phyloP scores from a whole-genome alignment of 225 moss, liverwort and hornwort species.

The Bryum argenteum region DNA sequence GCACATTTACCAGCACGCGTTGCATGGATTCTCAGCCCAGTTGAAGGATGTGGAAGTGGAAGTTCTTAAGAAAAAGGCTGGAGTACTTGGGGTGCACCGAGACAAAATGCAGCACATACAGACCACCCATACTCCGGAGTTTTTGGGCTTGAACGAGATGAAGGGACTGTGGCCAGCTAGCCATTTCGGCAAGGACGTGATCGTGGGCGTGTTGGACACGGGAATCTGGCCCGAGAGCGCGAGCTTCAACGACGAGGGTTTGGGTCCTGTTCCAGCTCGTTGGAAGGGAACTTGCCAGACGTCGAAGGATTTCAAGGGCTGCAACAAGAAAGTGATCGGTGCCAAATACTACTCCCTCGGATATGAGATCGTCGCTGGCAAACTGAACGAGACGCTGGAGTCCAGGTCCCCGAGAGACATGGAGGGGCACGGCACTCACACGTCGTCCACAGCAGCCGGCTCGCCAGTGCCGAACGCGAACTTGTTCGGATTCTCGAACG shows the following conservation, averaged over 20 bases:
- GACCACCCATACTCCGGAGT: conserved; percentile 75
- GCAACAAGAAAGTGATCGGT: conserved; percentile 79
- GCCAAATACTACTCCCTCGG: conserved; percentile 62
- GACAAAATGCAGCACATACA: conserved; percentile 60
- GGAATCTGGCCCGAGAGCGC: conserved; percentile 74
- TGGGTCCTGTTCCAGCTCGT: conserved; percentile 56
- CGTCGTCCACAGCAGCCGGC: conserved; percentile 69
- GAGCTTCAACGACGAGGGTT: conserved; percentile 45
- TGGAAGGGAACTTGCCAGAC: conserved; percentile 39
- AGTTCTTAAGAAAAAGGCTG: conserved; percentile 40
- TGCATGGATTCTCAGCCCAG: conserved; percentile 69
- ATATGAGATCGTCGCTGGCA: conserved; percentile 54
- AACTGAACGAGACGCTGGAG: conserved; percentile 56
- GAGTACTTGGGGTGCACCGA: conserved; percentile 53
- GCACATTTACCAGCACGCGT: conserved; percentile 55
- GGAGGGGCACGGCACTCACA: conserved; percentile 78
- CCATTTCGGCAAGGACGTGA: conserved; percentile 63
- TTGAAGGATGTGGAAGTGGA: conserved; percentile 47
- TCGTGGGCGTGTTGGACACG: conserved; percentile 73
- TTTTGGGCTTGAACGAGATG: conserved; percentile 52
- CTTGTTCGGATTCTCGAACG: conserved; percentile 37
- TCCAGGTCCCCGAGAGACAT: conserved; percentile 62
- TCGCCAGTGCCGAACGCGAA: conserved; percentile 26
- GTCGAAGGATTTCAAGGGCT: conserved; percentile 33
- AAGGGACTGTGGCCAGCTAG: conserved; percentile 44